Conservation (phyloP, 139 green algal genomes). For the Edaphochlamys debaryana region DNA sequence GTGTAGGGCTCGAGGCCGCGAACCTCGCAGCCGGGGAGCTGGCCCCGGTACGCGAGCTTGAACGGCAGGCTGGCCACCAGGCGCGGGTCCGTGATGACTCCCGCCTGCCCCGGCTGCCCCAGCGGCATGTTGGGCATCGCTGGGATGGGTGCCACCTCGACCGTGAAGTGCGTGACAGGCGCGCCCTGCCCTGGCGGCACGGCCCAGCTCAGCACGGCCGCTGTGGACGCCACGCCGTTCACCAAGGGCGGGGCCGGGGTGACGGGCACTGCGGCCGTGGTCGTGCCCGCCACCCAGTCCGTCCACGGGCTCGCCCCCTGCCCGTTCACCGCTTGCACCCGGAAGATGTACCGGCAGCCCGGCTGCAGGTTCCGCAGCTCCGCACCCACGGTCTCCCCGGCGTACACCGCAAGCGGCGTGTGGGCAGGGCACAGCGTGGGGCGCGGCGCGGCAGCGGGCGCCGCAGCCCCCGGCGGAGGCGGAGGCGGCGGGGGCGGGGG, state of each 20-base stretch:
- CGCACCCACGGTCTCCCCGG: constrained; percentile 5
- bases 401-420: constrained; percentile 25
- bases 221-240: constrained; percentile 22
- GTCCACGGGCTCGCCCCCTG: constrained; percentile 60
- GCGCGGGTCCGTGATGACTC: constrained; percentile 25
- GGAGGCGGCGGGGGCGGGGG: not conserved
- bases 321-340: constrained; percentile 64
- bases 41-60: constrained; percentile 57
- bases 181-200: constrained; percentile 54
- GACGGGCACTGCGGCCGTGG: constrained; percentile 19
- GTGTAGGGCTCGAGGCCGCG: constrained; percentile 57
- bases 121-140: constrained; percentile 10
- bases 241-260: constrained; percentile 15
- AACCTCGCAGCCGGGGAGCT: constrained; percentile 38
- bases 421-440: constrained; percentile 13
- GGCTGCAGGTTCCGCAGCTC: constrained; percentile 44
- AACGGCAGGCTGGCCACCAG: not conserved
- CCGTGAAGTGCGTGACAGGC: constrained; percentile 54
- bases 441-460: not conserved
- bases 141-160: constrained; percentile 52
- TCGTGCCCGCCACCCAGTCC: constrained; percentile 40
- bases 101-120: constrained; percentile 8
- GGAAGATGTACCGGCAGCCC: constrained; percentile 64
- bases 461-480: not conserved
- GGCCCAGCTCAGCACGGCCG: constrained; percentile 54